These are phyloP conservation scores for Microcyclosporella mali DNA, from an alignment of 2,329 filamentous ascomycete species.

Conservation along the genomic window DNA sequence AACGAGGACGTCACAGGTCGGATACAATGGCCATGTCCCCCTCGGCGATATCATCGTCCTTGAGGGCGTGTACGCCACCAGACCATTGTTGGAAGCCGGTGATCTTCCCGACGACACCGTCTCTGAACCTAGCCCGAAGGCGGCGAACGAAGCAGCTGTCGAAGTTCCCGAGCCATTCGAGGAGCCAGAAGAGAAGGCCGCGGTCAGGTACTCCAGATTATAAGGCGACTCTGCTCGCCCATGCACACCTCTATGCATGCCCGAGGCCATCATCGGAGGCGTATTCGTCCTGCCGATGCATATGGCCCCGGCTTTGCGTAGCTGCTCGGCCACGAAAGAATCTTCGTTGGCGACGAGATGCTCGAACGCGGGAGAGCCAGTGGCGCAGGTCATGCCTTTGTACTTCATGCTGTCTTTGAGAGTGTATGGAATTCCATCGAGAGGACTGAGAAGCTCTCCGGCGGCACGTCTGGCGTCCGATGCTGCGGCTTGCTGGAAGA, in stretches of 20 bases:
- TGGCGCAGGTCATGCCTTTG: conserved; percentile 47
- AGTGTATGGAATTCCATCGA: conserved; percentile 54
- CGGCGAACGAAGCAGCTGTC: conserved; percentile 46
- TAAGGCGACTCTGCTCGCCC: conserved; percentile 54
- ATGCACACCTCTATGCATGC: conserved; percentile 53
- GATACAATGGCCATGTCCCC: conserved; percentile 50
- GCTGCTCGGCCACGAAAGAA: conserved; percentile 44
- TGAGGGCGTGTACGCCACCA: conserved; percentile 53
- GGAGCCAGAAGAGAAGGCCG: conserved; percentile 52
- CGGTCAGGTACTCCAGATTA: conserved; percentile 48
- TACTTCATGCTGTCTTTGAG: conserved; percentile 55
- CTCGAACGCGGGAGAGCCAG: conserved; percentile 51
- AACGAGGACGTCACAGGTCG: conserved; percentile 51
- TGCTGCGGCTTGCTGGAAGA: conserved; percentile 43
- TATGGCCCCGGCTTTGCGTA: conserved; percentile 47
- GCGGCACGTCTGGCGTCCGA: conserved; percentile 42
- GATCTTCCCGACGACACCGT: conserved; percentile 52
- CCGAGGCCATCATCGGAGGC: conserved; percentile 54
- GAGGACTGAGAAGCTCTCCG: conserved; percentile 32
- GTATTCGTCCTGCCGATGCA: conserved; percentile 54
- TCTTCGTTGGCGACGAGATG: conserved; percentile 47
- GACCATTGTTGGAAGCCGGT: conserved; percentile 52
- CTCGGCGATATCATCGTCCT: conserved; percentile 47
- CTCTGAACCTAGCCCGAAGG: conserved; percentile 51
- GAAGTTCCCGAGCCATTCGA: conserved; percentile 52